Percentiles rank a stretch among this genome's conserved stretches.
These are phyloP conservation scores for Trypanosomatidae sp. DNA, from an alignment of 208 protist genomes.

Conservation along the genomic window DNA sequence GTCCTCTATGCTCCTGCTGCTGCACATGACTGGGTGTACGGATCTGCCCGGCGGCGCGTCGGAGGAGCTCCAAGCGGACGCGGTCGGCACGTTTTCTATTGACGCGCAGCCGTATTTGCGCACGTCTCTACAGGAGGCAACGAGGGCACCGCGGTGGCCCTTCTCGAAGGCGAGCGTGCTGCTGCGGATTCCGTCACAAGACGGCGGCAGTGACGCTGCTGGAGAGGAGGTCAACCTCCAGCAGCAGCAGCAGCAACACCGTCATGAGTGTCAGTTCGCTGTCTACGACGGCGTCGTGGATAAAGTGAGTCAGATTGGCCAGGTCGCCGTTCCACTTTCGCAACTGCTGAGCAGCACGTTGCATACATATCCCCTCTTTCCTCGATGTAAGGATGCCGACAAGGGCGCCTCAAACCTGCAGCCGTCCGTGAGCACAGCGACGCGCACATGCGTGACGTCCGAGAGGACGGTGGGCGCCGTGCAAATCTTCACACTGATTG, in stretches of 20 bases:
- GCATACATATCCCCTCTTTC: slow-evolving; percentile 40
- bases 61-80: slow-evolving; percentile 58
- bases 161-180: slow-evolving; percentile 33
- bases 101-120: slow-evolving; percentile 40
- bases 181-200: slow-evolving; percentile 39
- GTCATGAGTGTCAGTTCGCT: slow-evolving; percentile 32
- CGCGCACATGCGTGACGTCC: background rate
- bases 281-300: slow-evolving; percentile 83
- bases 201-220: background rate
- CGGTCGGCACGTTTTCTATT: slow-evolving; percentile 45
- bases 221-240: background rate
- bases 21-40: slow-evolving; percentile 57
- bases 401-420: background rate
- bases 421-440: background rate
- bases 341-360: slow-evolving; percentile 51
- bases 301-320: slow-evolving; percentile 69
- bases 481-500: slow-evolving; percentile 19
- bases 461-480: slow-evolving; percentile 12
- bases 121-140: slow-evolving; percentile 47
- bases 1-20: slow-evolving; percentile 37
- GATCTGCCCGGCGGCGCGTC: slow-evolving; percentile 48
- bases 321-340: slow-evolving; percentile 51
- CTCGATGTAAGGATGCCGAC: slow-evolving; percentile 3
- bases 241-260: background rate
- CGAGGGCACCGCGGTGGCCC: slow-evolving; percentile 47